These are phyloP conservation scores for Ophiostoma tasmaniense DNA, from an alignment of 2,329 filamentous ascomycete genomes.

Conservation along the genomic window DNA sequence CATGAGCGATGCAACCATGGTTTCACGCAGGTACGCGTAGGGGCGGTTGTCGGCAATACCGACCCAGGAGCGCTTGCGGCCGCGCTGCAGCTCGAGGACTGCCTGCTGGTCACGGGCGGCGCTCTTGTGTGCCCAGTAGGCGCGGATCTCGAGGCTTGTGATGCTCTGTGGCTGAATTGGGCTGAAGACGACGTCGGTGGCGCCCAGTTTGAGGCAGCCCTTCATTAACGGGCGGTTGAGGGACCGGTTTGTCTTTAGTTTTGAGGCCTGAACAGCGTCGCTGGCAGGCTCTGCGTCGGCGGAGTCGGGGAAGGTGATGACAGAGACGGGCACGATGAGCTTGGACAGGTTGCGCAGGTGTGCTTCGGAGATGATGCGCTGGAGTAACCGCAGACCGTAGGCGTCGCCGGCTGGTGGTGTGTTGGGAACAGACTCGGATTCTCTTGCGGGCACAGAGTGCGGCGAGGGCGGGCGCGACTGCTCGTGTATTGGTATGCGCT, in stretches of 20 bases:
- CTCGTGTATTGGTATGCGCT: constrained; percentile 32
- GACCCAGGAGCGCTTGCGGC: constrained; percentile 84
- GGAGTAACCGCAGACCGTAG: constrained; percentile 47
- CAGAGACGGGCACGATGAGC: constrained; percentile 47
- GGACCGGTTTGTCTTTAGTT: constrained; percentile 16
- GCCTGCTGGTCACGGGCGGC: constrained; percentile 64
- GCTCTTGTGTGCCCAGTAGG: constrained; percentile 72
- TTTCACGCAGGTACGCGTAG: constrained; percentile 81
- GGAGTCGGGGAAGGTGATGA: constrained; percentile 37
- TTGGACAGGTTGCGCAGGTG: constrained; percentile 48
- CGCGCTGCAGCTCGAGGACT: constrained; percentile 62
- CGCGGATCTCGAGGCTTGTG: constrained; percentile 69
- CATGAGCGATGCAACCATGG: constrained; percentile 89
- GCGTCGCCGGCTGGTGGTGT: constrained; percentile 37
- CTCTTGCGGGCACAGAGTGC: constrained; percentile 30
- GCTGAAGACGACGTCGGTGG: constrained; percentile 74
- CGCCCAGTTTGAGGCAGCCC: constrained; percentile 75
- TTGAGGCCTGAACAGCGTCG: neutral
- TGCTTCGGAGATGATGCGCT: constrained; percentile 50
- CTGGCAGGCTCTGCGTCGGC: constrained; percentile 21
- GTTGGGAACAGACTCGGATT: constrained; percentile 28
- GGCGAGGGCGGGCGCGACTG: constrained; percentile 35
- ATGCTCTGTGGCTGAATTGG: constrained; percentile 68
- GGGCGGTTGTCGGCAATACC: constrained; percentile 77
- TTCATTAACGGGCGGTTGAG: constrained; percentile 45